phyloP scores from a whole-genome alignment of 805 yeast genomes.

The Nakazawaea ernobii region DNA sequence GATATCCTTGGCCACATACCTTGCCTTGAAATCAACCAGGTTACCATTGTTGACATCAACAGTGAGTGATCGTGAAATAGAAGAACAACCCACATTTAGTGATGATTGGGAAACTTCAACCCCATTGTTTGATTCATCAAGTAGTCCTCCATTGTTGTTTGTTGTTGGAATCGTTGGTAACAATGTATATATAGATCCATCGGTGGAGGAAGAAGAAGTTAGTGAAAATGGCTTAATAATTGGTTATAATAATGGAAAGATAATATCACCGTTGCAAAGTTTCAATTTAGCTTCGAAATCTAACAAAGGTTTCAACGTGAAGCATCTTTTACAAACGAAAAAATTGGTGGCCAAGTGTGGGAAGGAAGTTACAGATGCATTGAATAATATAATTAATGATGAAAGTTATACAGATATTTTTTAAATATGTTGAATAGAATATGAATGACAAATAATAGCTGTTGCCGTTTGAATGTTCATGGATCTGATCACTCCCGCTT shows the following conservation, averaged over 20 bases:
- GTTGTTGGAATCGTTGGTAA: constrained; percentile 71
- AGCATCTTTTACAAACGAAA: constrained; percentile 46
- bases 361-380: constrained; percentile 51
- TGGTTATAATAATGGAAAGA: constrained; percentile 63
- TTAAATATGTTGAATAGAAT: constrained; percentile 55
- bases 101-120: constrained; percentile 74
- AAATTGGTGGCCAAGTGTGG: constrained; percentile 56
- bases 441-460: constrained; percentile 90
- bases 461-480: constrained; percentile 98
- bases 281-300: constrained; percentile 49
- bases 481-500: constrained; percentile 85
- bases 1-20: constrained; percentile 71
- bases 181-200: constrained; percentile 75
- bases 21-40: constrained; percentile 74
- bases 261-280: constrained; percentile 69
- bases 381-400: constrained; percentile 37
- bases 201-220: constrained; percentile 82
- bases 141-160: constrained; percentile 69
- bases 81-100: constrained; percentile 85
- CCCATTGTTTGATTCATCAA: constrained; percentile 32
- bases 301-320: constrained; percentile 51
- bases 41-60: constrained; percentile 70
- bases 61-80: constrained; percentile 62
- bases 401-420: constrained; percentile 6
- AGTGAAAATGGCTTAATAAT: constrained; percentile 77